phyloP scores from a whole-genome alignment of 1,284 basidiomycete species.

The Rhodotorula sp. region DNA sequence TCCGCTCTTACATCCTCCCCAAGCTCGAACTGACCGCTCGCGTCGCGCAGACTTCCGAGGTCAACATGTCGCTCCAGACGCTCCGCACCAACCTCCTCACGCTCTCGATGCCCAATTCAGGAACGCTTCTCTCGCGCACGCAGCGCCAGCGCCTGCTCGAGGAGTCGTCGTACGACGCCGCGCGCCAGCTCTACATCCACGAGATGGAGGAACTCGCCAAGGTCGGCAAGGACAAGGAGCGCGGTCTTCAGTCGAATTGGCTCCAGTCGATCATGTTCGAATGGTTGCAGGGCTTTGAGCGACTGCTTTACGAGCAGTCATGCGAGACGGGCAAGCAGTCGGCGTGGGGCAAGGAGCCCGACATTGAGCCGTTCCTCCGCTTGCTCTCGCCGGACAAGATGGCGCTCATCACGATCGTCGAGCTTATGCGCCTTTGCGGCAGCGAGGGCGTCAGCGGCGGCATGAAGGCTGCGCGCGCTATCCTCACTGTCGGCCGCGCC shows the following conservation, averaged over 20 bases:
- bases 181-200: slow-evolving; percentile 69
- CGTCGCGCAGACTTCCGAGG: slow-evolving; percentile 14
- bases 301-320: slow-evolving; percentile 52
- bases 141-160: slow-evolving; percentile 80
- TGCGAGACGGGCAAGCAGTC: slow-evolving; percentile 17
- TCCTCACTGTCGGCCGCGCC: slow-evolving; percentile 79
- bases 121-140: slow-evolving; percentile 47
- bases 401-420: slow-evolving; percentile 85
- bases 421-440: slow-evolving; percentile 81
- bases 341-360: slow-evolving; percentile 30
- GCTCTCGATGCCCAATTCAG: slow-evolving; percentile 18
- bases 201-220: slow-evolving; percentile 64
- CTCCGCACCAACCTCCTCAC: slow-evolving; percentile 40
- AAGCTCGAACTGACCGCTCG: too few species aligned
- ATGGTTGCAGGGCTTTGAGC: slow-evolving; percentile 72
- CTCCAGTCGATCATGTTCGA: slow-evolving; percentile 83
- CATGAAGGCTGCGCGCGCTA: slow-evolving; percentile 74
- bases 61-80: slow-evolving; percentile 37
- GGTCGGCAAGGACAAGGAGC: slow-evolving; percentile 59
- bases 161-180: slow-evolving; percentile 79
- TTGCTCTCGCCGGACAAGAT: slow-evolving; percentile 77
- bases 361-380: slow-evolving; percentile 65
- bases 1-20: not conserved
- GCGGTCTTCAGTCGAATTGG: slow-evolving; percentile 59
- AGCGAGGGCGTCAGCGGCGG: slow-evolving; percentile 59